A percentile compares a stretch with the other conserved stretches of the same genome.
These are phyloP conservation scores for Glonium stellatum DNA, from an alignment of 495 filamentous ascomycete species.

Conservation along the genomic window DNA sequence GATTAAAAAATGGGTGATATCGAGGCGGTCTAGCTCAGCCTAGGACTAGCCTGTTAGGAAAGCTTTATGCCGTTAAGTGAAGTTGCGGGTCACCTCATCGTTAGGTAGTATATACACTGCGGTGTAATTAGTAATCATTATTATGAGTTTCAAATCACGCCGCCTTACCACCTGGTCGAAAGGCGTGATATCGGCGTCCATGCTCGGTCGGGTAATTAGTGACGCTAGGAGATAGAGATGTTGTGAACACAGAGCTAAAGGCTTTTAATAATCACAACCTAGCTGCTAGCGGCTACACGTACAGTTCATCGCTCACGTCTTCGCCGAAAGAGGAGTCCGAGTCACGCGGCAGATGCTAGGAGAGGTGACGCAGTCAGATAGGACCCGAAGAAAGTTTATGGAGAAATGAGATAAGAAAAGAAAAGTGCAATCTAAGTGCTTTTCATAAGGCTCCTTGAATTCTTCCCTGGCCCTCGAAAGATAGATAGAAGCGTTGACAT, in stretches of 20 bases:
- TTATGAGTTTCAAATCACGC: background rate
- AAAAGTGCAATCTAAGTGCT: too few relatives aligned
- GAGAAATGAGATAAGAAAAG: too few relatives aligned
- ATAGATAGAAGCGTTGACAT: too few relatives aligned
- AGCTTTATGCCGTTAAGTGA: background rate
- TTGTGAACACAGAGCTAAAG: constrained; percentile 18
- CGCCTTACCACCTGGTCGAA: constrained; percentile 10
- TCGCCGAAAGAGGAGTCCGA: constrained; percentile 15
- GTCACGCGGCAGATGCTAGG: constrained; percentile 11
- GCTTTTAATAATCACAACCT: background rate
- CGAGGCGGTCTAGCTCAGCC: constrained; percentile 29
- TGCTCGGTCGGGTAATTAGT: constrained; percentile 23
- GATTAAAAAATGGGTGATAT: constrained; percentile 43
- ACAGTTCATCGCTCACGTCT: constrained; percentile 22
- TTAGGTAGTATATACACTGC: constrained; percentile 20
- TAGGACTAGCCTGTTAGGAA: background rate
- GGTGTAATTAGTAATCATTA: background rate
- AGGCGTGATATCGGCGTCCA: constrained; percentile 28
- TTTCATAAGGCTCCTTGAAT: too few relatives aligned
- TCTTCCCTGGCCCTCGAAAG: too few relatives aligned
- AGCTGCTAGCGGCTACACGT: background rate
- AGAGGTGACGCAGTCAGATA: too few relatives aligned
- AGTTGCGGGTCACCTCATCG: constrained; percentile 10
- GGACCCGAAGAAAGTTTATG: too few relatives aligned
- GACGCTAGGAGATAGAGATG: constrained; percentile 10